Evolutionary conservation across 345 rosid genomes (phyloP), one percentile per base, ranked within the genome.

Genomic region (Turritis glabra): DNA sequence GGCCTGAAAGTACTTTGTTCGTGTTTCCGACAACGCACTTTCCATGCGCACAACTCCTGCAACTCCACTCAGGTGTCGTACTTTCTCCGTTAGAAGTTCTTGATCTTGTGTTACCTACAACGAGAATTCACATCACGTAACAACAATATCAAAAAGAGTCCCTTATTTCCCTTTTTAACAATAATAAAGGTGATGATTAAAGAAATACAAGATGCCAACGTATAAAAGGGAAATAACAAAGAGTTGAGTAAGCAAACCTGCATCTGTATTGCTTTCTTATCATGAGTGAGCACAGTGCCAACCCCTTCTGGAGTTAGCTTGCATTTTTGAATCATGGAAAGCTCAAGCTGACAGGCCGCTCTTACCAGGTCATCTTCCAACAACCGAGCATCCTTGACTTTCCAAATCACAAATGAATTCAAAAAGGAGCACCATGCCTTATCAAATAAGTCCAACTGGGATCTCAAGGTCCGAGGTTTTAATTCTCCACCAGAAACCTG

Each of bases 261-360:
- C 75, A 84, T 83, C 77, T 85, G 96, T 69, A 95, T 83, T 56
- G 99, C 99, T 83, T 86, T 92, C 97, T 87, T 70, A 82, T 92
- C 99, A 85, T 89, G 96, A 69, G 88, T 89, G 79, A 95, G 97
- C 37, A 67, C 61, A 59, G 69, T 71, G 58, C 26, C 74, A 23
- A 78, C 89, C 57, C 93, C 98, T 75, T 84, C 87, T 5, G 90
- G 77, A 46, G 87, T 87, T 71, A 92, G 60, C 82, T 85, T 90
- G 83, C 98, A 92, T 69, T 90, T 92, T 26, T 92, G 90, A 73
- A 95, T 89, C 99, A 95, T 95, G 44, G 97, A 95, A 35, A 92
- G 91, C 84, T 95, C 99, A 58, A 95, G 97, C 84, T 92, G 97
- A 86, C 99, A 95, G 22, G 98, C 99, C 15, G 99, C 98, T 82